Percentiles rank a stretch among this genome's conserved stretches.
Evolutionary conservation across 176 grass and related monocot genomes (phyloP).

Genomic region (Aegilops speltoides): DNA sequence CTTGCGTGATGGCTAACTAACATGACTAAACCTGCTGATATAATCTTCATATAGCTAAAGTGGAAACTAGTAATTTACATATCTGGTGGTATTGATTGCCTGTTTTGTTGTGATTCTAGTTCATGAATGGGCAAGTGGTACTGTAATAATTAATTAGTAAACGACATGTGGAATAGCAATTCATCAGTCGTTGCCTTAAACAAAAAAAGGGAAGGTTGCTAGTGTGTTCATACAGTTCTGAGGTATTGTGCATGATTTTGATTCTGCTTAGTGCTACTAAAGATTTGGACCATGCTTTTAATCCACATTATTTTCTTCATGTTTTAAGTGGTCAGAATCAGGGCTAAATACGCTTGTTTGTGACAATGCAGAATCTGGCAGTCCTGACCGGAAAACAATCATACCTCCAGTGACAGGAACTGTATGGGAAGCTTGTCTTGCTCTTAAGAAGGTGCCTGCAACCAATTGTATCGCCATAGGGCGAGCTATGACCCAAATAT

Average conservation of each 20-base stretch:
- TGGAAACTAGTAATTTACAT: neutral
- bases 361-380: slow-evolving; percentile 50
- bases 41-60: neutral
- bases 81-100: neutral
- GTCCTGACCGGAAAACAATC: slow-evolving; percentile 41
- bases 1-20: neutral
- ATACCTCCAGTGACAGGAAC: slow-evolving; percentile 65
- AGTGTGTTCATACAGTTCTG: neutral
- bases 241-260: neutral
- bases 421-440: slow-evolving; percentile 87
- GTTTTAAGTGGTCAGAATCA: slow-evolving; percentile 9
- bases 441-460: slow-evolving; percentile 78
- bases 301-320: neutral
- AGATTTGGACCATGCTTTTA: neutral
- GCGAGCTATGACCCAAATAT: slow-evolving; percentile 75
- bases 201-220: neutral
- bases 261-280: neutral
- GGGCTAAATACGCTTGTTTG: neutral
- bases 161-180: slow-evolving; percentile 4
- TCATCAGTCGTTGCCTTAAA: neutral
- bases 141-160: neutral
- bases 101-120: neutral
- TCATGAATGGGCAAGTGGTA: neutral
- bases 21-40: neutral
- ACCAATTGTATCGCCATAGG: slow-evolving; percentile 73